Evolutionary conservation across 78 protist genomes (phyloP).

Genomic region (Dictyostelium citrinum): DNA sequence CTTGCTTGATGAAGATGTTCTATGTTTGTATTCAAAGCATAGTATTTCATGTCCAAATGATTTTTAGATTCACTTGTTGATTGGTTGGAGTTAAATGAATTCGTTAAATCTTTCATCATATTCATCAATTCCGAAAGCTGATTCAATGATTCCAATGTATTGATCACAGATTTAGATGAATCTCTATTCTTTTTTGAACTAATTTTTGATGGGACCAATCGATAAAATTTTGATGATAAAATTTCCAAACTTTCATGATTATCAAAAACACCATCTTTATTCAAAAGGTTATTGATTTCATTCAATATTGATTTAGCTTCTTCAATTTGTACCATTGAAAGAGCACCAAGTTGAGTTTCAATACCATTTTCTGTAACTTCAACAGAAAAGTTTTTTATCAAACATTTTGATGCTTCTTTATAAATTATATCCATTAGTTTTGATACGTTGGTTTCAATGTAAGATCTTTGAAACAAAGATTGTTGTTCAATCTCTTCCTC

Average conservation of each 20-base stretch:
- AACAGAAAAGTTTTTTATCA: conserved; percentile 10
- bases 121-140: background rate
- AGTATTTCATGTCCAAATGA: background rate
- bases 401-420: background rate
- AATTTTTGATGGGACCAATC: background rate
- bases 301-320: background rate
- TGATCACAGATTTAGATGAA: background rate
- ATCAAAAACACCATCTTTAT: background rate
- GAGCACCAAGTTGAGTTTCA: conserved; percentile 67
- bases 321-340: conserved; percentile 28
- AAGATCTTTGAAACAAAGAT: background rate
- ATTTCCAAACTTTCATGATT: background rate
- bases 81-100: background rate
- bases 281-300: background rate
- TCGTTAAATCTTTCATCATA: conserved; percentile 17
- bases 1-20: background rate
- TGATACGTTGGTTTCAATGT: background rate
- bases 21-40: background rate
- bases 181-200: background rate
- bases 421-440: background rate
- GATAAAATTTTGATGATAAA: background rate
- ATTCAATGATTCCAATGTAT: background rate
- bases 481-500: background rate
- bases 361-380: conserved; percentile 38
- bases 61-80: background rate